Evolutionary conservation across 805 yeast genomes (phyloP).

Genomic region (Saccharomycopsis fodiens): DNA sequence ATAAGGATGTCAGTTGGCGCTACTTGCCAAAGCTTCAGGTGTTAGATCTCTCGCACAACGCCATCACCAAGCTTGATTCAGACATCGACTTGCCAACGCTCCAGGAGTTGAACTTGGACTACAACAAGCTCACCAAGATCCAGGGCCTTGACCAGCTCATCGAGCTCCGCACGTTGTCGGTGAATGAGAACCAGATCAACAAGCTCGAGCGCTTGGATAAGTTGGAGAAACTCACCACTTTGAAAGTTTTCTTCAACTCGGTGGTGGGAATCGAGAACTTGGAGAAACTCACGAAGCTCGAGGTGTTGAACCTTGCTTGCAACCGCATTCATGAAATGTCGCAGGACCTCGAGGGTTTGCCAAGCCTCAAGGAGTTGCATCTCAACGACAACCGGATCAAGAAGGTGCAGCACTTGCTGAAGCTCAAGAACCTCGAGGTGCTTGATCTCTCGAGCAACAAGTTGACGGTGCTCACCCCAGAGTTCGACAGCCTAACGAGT

Average conservation of each 20-base stretch:
- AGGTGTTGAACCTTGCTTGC: slow-evolving; percentile 8
- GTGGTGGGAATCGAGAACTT: slow-evolving; percentile 11
- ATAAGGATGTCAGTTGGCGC: neutral
- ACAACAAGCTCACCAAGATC: slow-evolving; percentile 4
- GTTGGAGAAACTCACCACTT: neutral
- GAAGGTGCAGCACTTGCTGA: neutral
- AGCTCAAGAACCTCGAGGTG: neutral
- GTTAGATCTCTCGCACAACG: slow-evolving; percentile 8
- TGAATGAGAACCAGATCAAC: slow-evolving; percentile 11
- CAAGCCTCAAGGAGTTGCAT: slow-evolving; percentile 4
- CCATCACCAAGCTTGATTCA: neutral
- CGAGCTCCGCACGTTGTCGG: slow-evolving; percentile 2
- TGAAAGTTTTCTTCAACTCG: slow-evolving; percentile 11
- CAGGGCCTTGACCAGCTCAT: slow-evolving; percentile 1
- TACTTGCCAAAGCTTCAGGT: slow-evolving; percentile 5
- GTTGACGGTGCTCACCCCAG: neutral
- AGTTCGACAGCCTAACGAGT: neutral
- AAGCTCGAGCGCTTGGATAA: slow-evolving; percentile 9
- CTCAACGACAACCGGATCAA: slow-evolving; percentile 9
- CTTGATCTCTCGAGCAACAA: neutral
- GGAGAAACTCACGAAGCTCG: neutral
- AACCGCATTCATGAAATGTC: slow-evolving; percentile 7
- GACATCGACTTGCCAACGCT: slow-evolving; percentile 10
- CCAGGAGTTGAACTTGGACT: slow-evolving; percentile 5
- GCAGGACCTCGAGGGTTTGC: neutral